phyloP scores from a whole-genome alignment of 1,284 basidiomycete genomes.

The Malassezia furfur region DNA sequence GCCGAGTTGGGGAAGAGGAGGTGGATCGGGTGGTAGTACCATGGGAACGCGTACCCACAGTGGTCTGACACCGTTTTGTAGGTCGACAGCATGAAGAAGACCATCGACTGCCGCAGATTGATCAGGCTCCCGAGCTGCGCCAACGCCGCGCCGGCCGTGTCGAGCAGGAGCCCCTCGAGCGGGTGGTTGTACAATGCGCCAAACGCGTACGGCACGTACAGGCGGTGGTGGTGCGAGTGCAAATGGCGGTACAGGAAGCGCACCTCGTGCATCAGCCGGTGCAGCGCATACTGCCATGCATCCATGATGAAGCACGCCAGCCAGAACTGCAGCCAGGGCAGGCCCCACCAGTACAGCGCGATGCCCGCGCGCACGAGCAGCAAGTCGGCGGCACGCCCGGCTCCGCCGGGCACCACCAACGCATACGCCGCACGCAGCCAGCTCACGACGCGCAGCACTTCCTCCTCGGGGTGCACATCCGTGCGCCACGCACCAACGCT shows the following conservation, averaged over 20 bases:
- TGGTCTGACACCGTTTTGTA: slow-evolving; percentile 97
- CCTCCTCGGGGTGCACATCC: slow-evolving; percentile 23
- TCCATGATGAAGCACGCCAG: slow-evolving; percentile 84
- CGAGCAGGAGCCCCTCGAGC: slow-evolving; percentile 73
- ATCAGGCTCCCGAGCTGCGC: slow-evolving; percentile 65
- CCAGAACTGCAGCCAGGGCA: slow-evolving; percentile 67
- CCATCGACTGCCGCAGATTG: slow-evolving; percentile 64
- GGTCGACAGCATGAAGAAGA: slow-evolving; percentile 74
- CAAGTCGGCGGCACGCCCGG: slow-evolving; percentile 46
- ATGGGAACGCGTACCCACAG: slow-evolving; percentile 80
- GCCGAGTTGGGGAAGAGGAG: slow-evolving; percentile 82
- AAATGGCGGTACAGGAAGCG: slow-evolving; percentile 82
- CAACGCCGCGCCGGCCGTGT: slow-evolving; percentile 69
- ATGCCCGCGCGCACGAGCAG: slow-evolving; percentile 58
- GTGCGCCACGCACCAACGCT: not conserved
- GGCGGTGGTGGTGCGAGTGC: slow-evolving; percentile 88
- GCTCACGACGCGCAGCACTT: slow-evolving; percentile 21
- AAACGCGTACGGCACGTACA: slow-evolving; percentile 94
- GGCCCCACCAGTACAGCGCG: slow-evolving; percentile 86
- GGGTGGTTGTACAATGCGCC: slow-evolving; percentile 98
- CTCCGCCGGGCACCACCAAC: slow-evolving; percentile 48
- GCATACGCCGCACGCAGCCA: slow-evolving; percentile 41
- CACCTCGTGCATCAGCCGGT: slow-evolving; percentile 83
- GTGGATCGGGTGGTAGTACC: slow-evolving; percentile 66
- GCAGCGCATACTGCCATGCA: slow-evolving; percentile 95